Evolutionary conservation across 2,329 filamentous ascomycete genomes (phyloP).

Genomic region (Trichoderma lentiforme): DNA sequence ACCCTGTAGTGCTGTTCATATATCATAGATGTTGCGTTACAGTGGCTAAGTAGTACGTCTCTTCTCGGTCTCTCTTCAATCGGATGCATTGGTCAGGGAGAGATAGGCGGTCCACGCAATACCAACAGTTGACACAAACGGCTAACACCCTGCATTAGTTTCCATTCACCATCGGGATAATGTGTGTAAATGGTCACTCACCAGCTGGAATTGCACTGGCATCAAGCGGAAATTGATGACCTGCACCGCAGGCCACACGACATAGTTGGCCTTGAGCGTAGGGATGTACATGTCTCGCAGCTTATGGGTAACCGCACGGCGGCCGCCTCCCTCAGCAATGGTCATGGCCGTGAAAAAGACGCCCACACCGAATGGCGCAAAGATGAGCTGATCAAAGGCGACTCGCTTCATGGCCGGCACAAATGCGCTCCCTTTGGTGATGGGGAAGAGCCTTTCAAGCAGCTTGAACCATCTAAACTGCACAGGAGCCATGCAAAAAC

Average conservation of each 20-base stretch:
- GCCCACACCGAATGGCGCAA: conserved; percentile 83
- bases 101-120: conserved; percentile 98
- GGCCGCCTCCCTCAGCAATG: conserved; percentile 84
- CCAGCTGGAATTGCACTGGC: conserved; percentile 93
- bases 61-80: conserved; percentile 47
- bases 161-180: not conserved
- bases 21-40: not conserved
- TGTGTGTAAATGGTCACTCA: conserved; percentile 47
- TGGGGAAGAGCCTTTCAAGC: conserved; percentile 75
- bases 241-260: conserved; percentile 94
- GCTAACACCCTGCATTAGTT: conserved; percentile 49
- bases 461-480: conserved; percentile 97
- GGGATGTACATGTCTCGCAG: conserved; percentile 91
- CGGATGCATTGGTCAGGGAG: conserved; percentile 83
- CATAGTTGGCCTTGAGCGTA: conserved; percentile 90
- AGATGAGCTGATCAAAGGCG: conserved; percentile 86
- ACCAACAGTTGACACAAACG: conserved; percentile 91
- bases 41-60: not conserved
- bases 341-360: conserved; percentile 97
- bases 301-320: conserved; percentile 75
- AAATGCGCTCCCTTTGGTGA: conserved; percentile 72
- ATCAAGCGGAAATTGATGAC: conserved; percentile 95
- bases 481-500: conserved; percentile 90
- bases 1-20: not conserved
- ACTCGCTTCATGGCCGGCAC: conserved; percentile 84